Base-by-base conservation (phyloP, 2,329 filamentous ascomycete species). In the Hypoxylon sp. region DNA sequence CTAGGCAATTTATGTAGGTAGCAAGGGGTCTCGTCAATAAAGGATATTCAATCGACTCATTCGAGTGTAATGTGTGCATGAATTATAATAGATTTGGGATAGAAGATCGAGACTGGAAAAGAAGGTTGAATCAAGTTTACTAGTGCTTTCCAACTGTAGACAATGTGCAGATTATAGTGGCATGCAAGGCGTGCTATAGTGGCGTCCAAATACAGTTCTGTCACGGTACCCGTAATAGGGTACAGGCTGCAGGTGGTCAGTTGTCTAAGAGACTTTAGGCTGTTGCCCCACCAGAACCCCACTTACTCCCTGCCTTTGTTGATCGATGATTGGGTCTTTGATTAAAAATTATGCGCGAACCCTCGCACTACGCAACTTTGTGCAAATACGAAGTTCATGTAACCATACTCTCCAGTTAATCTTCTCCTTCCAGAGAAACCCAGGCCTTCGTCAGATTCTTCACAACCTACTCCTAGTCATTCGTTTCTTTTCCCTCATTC, bases 311-410 rank as follows among this genome's bases (percentile, higher is more conserved):
- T 65, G 43, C 65, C 61, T 68, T 65, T 65, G 50, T 68, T 36
- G 38, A 32, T 34, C 13, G 41, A 5, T 70, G 68, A 70, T 70
- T 70, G 68, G 68, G 50, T 51, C 68, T 68, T 70, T 70, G 52
- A 65, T 63, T 57, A 65, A 65, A 63, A 60, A 58, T 70, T 70
- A 70, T 70, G 68, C 68, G 68, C 56, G 28, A 68, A 41, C 52
- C 58, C 61, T 68, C 30, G 41, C 48, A 60, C 41, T 49, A 51
- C 50, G 58, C 65, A 68, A 59, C 68, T 70, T 70, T 70, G 68
- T 70, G 68, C 68, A 70, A 70, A 70, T 70, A 70, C 68, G 68
- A 70, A 68, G 49, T 56, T 36, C 61, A 70, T 70, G 68, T 68
- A 70, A 70, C 68, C 67, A 65, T 70, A 63, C 68, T 14, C 60